A percentile compares a stretch with the other conserved stretches of the same genome.
Conservation (phyloP, 2,329 filamentous ascomycete genomes). For the Fusarium lateritium region DNA sequence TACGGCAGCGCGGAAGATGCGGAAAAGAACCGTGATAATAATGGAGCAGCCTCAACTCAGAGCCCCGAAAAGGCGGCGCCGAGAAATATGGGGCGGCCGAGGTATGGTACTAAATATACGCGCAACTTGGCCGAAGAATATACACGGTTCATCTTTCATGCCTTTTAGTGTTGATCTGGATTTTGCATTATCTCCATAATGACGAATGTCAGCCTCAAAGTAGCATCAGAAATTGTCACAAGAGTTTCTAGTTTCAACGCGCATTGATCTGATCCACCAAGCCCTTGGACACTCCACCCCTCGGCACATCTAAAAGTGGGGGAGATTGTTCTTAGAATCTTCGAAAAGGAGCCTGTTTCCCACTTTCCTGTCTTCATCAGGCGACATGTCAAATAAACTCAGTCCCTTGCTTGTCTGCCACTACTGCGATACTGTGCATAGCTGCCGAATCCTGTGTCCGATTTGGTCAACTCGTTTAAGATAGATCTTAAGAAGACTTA, state of each 20-base stretch:
- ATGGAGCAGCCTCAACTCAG: background rate
- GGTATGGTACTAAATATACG: background rate
- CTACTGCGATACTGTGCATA: too few relatives aligned
- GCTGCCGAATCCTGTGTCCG: too few relatives aligned
- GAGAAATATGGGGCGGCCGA: background rate
- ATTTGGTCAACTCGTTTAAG: too few relatives aligned
- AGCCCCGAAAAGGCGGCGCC: background rate
- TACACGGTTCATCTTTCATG: too few relatives aligned
- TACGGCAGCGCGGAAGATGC: background rate
- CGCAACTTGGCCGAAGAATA: too few relatives aligned
- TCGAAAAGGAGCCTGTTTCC: conserved; percentile 23
- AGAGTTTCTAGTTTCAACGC: background rate
- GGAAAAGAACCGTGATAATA: background rate
- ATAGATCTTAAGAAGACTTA: too few relatives aligned
- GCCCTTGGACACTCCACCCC: conserved; percentile 1
- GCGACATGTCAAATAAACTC: background rate
- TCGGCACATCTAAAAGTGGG: conserved; percentile 14
- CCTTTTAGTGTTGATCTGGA: too few relatives aligned
- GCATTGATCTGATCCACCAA: conserved; percentile 3
- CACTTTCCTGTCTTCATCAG: background rate
- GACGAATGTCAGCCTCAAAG: background rate
- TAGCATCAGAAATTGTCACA: background rate
- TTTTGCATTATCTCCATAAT: background rate
- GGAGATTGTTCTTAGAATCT: conserved; percentile 13
- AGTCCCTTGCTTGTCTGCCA: background rate